Evolutionary conservation across 768 basidiomycete species (phyloP).

Genomic region (Hysterangium stoloniferum): DNA sequence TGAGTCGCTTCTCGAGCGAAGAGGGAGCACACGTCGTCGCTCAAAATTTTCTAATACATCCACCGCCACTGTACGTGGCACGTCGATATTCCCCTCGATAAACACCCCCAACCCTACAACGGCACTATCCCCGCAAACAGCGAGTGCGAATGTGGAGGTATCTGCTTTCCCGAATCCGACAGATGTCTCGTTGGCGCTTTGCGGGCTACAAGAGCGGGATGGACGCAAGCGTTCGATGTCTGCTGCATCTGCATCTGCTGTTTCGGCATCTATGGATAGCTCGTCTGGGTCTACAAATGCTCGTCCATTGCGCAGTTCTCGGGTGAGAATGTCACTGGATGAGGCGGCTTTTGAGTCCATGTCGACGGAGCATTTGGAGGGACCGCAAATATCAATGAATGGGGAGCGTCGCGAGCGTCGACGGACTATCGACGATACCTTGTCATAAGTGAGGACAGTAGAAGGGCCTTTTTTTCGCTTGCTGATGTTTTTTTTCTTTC

Average conservation of each 20-base stretch:
- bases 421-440: conserved; percentile 7
- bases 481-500: background rate
- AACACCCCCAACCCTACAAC: conserved; percentile 8
- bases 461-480: background rate
- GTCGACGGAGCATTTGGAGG: background rate
- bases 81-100: background rate
- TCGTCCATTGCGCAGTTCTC: background rate
- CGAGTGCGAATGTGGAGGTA: conserved; percentile 6
- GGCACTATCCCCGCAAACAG: conserved; percentile 7
- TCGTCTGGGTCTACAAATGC: background rate
- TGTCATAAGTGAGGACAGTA: background rate
- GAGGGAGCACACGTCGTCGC: conserved; percentile 20
- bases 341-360: no score
- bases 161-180: background rate
- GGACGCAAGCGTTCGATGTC: conserved; percentile 9
- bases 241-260: background rate
- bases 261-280: background rate
- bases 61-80: conserved; percentile 37
- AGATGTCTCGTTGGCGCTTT: background rate
- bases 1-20: conserved; percentile 30
- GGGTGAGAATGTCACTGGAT: conserved; percentile 5
- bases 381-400: background rate
- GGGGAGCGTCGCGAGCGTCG: conserved; percentile 6
- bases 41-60: conserved; percentile 40
- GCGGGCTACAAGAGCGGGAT: conserved; percentile 8